phyloP scores from a whole-genome alignment of 2,329 filamentous ascomycete genomes.

The Verticillium dahliae region DNA sequence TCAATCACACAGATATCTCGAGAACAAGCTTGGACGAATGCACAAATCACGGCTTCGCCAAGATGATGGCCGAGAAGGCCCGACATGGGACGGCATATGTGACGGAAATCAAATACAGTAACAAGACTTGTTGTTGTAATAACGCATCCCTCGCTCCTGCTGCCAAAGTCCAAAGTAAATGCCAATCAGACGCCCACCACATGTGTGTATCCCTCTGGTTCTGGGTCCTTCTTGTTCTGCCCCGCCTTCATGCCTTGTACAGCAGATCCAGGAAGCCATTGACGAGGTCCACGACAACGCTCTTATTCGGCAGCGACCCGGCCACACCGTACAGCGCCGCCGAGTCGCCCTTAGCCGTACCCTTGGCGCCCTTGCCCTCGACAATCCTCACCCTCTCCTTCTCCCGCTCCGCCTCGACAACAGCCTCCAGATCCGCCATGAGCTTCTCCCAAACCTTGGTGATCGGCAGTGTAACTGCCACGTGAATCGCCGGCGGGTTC shows the following conservation, averaged over 20 bases:
- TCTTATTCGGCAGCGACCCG: conserved; percentile 91
- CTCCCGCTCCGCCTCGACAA: conserved; percentile 68
- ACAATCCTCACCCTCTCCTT: conserved; percentile 68
- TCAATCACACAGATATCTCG: neutral
- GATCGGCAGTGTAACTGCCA: conserved; percentile 87
- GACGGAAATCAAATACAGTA: neutral
- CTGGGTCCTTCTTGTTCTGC: neutral
- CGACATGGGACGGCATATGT: neutral
- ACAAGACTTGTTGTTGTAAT: neutral
- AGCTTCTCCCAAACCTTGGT: conserved; percentile 75
- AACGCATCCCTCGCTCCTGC: neutral
- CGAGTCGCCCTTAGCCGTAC: conserved; percentile 68
- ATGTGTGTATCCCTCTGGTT: neutral
- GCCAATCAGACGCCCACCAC: neutral
- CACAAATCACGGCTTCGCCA: neutral
- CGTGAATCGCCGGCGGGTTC: conserved; percentile 83
- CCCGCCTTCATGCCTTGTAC: conserved; percentile 64
- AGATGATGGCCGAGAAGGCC: neutral
- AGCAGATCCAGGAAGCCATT: conserved; percentile 87
- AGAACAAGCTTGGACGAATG: neutral
- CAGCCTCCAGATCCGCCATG: conserved; percentile 62
- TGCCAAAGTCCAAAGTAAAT: neutral
- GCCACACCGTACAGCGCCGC: conserved; percentile 92
- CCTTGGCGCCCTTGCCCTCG: conserved; percentile 60
- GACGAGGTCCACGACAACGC: conserved; percentile 83